Evolutionary conservation across 1,284 basidiomycete genomes (phyloP).

Genomic region (Boletellus deceptivus): DNA sequence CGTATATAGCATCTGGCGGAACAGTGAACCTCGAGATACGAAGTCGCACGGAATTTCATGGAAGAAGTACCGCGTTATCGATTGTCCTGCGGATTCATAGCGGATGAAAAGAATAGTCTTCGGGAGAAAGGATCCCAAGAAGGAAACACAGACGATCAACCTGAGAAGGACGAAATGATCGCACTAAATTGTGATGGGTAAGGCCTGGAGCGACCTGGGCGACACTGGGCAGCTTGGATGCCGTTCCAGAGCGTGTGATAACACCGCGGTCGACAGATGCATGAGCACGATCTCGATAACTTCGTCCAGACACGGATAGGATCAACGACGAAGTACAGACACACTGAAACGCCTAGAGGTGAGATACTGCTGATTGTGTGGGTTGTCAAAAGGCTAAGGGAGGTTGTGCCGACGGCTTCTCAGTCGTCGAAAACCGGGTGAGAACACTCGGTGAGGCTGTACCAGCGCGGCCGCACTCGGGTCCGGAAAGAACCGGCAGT

Average conservation of each 20-base stretch:
- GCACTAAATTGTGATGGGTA: neutral
- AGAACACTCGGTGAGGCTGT: too few species aligned
- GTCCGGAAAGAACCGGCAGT: too few species aligned
- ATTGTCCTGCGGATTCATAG: too few species aligned
- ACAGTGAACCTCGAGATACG: neutral
- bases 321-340: neutral
- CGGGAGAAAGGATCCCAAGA: neutral
- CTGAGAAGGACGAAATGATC: too few species aligned
- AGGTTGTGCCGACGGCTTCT: too few species aligned
- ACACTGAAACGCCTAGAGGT: neutral
- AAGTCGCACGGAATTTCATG: neutral
- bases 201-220: neutral
- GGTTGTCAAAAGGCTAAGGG: neutral
- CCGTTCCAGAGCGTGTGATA: too few species aligned
- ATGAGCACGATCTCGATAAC: neutral
- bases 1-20: neutral
- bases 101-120: neutral
- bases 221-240: neutral
- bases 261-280: too few species aligned
- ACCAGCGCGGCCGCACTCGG: too few species aligned
- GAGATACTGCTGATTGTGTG: neutral
- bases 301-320: neutral
- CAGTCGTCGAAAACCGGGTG: too few species aligned
- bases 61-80: neutral
- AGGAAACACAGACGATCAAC: neutral